Evolutionary conservation across 495 filamentous ascomycete genomes (phyloP).

Genomic region (Thermothielavioides terrestris): DNA sequence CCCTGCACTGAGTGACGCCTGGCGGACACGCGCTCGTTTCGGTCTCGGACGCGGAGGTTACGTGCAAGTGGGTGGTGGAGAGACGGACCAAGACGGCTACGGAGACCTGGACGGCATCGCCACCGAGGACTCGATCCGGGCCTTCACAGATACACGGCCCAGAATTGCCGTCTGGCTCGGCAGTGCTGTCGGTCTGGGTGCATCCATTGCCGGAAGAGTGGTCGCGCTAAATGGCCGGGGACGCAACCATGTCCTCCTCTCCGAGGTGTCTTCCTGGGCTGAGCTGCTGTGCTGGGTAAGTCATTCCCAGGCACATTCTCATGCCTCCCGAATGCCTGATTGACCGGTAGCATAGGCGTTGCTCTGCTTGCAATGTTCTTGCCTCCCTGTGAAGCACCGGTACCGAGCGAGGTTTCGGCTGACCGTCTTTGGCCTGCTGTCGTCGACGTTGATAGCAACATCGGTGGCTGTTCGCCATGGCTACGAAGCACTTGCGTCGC

Average conservation of each 20-base stretch:
- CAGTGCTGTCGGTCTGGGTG: conserved; percentile 27
- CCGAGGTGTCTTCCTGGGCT: conserved; percentile 16
- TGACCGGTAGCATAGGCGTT: conserved; percentile 9
- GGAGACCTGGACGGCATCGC: conserved; percentile 47
- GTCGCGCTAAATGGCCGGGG: conserved; percentile 9
- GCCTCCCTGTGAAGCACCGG: conserved; percentile 17
- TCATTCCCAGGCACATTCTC: not conserved
- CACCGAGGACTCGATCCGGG: conserved; percentile 39
- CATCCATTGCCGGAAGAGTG: conserved; percentile 19
- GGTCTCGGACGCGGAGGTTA: not conserved
- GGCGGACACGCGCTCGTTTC: not conserved
- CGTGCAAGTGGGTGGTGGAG: not conserved
- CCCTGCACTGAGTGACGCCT: conserved; percentile 3
- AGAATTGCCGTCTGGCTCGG: conserved; percentile 28
- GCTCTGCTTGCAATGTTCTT: conserved; percentile 23
- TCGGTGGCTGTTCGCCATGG: conserved; percentile 22
- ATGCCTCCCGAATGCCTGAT: not conserved
- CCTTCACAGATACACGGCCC: conserved; percentile 33
- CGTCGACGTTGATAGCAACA: conserved; percentile 21
- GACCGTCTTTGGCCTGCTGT: conserved; percentile 24
- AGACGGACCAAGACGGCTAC: conserved; percentile 28
- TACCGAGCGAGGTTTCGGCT: conserved; percentile 24
- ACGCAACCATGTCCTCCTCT: not conserved
- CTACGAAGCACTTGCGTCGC: conserved; percentile 6
- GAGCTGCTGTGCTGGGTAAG: conserved; percentile 28